Evolutionary conservation across 352 stramenopile species (phyloP).

Genomic region (Globisporangium parvum): DNA sequence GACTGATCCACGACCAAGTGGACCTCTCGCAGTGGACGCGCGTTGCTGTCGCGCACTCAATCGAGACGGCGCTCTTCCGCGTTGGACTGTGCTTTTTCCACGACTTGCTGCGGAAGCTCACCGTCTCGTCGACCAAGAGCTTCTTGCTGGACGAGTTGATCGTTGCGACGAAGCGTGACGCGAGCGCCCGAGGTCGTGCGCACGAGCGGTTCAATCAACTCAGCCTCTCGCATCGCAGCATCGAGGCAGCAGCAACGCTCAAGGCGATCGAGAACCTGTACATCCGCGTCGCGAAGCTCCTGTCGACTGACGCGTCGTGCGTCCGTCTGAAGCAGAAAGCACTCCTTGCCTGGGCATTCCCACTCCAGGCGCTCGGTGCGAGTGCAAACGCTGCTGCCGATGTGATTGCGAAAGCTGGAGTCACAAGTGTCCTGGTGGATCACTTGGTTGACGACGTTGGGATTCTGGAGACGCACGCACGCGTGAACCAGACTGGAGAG

Average conservation of each 20-base stretch:
- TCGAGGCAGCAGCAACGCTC: background rate
- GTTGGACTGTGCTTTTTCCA: conserved; percentile 40
- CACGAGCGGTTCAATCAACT: background rate
- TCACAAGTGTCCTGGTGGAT: conserved; percentile 11
- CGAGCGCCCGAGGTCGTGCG: background rate
- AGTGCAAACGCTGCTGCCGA: conserved; percentile 3
- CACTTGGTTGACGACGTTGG: conserved; percentile 4
- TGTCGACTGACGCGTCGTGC: conserved; percentile 31
- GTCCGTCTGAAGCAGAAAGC: conserved; percentile 37
- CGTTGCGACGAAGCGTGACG: background rate
- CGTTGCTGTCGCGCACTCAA: conserved; percentile 6
- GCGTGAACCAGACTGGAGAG: background rate
- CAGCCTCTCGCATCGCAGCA: background rate
- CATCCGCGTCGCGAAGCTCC: conserved; percentile 32
- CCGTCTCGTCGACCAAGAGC: conserved; percentile 32
- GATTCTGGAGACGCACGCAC: background rate
- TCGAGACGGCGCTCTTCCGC: conserved; percentile 17
- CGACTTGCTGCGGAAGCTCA: conserved; percentile 48
- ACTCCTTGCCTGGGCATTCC: conserved; percentile 30
- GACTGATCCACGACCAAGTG: conserved; percentile 14
- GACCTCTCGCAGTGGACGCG: conserved; percentile 7
- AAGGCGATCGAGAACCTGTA: conserved; percentile 52
- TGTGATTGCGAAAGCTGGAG: conserved; percentile 16
- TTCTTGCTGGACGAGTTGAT: conserved; percentile 33
- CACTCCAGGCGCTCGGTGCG: conserved; percentile 4